Conservation (phyloP, 1,284 basidiomycete species). For the Moesziomyces antarcticus region DNA sequence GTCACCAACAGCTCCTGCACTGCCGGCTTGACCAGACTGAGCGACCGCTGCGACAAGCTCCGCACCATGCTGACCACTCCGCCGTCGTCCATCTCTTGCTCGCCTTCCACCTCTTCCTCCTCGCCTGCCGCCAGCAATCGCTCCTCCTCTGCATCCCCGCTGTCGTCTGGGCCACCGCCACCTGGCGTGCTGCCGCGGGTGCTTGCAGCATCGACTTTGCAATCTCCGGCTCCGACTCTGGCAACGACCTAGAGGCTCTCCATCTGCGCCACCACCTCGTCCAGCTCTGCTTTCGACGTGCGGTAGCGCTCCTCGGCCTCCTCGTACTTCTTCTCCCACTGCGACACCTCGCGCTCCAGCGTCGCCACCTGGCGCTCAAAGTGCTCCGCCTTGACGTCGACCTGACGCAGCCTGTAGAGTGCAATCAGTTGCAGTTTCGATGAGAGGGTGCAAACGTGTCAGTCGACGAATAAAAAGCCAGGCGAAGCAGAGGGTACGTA, state of each 20-base stretch:
- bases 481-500: slow-evolving; percentile 70
- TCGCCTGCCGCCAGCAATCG: not conserved
- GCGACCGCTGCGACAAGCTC: slow-evolving; percentile 25
- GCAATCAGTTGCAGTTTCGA: not conserved
- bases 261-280: slow-evolving; percentile 86
- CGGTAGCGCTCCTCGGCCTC: slow-evolving; percentile 81
- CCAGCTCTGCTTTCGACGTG: slow-evolving; percentile 83
- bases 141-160: slow-evolving; percentile 12
- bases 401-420: slow-evolving; percentile 85
- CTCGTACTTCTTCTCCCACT: slow-evolving; percentile 96
- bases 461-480: too few species aligned
- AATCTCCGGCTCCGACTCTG: slow-evolving; percentile 23
- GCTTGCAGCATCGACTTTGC: not conserved
- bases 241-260: slow-evolving; percentile 74
- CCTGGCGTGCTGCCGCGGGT: not conserved
- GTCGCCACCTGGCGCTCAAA: slow-evolving; percentile 91
- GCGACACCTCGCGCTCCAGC: slow-evolving; percentile 89
- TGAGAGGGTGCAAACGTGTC: too few species aligned
- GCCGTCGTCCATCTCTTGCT: not conserved
- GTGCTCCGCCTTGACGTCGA: slow-evolving; percentile 99
- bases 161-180: slow-evolving; percentile 5
- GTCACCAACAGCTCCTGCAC: slow-evolving; percentile 17
- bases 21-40: slow-evolving; percentile 13
- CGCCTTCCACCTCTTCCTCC: not conserved
- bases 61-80: slow-evolving; percentile 16